Conservation (phyloP, 1,284 basidiomycete genomes). For the Lignosus rhinocerotis region DNA sequence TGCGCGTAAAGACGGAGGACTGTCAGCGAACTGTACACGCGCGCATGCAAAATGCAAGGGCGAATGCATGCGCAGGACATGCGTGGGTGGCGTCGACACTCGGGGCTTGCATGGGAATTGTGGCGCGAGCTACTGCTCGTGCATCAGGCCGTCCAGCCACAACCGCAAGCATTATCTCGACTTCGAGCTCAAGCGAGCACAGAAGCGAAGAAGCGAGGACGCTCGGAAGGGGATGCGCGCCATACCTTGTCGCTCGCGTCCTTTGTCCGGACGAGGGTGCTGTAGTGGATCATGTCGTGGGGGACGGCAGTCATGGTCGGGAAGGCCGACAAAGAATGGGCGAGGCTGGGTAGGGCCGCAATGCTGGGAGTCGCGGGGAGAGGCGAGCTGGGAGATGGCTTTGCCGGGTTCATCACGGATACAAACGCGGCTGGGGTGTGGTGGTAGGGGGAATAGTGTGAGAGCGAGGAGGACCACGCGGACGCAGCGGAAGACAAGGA, state of each 20-base stretch:
- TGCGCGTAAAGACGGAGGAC: not conserved
- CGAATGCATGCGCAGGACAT: not conserved
- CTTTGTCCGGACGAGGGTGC: slow-evolving; percentile 29
- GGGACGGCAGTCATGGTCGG: slow-evolving; percentile 35
- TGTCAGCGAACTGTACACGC: not conserved
- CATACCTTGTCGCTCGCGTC: slow-evolving; percentile 32
- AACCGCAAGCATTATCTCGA: not conserved
- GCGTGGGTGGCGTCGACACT: not conserved
- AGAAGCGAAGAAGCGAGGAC: not conserved
- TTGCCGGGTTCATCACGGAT: not conserved
- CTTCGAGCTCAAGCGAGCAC: not conserved
- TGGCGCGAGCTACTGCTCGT: not conserved
- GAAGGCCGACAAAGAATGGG: slow-evolving; percentile 35
- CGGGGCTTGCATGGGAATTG: not conserved
- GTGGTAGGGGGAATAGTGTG: slow-evolving; percentile 10
- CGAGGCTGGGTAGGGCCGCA: slow-evolving; percentile 33
- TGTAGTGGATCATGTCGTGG: slow-evolving; percentile 37
- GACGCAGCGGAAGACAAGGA: slow-evolving; percentile 19
- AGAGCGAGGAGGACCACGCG: slow-evolving; percentile 16
- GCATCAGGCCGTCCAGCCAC: not conserved
- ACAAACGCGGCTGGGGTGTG: not conserved
- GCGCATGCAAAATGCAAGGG: not conserved
- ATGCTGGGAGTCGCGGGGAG: slow-evolving; percentile 21
- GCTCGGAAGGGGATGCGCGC: not conserved
- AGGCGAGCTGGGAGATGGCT: not conserved